Evolutionary conservation across 192 early-diverging fungal species (phyloP).

Genomic region (Linnemannia hyalina): DNA sequence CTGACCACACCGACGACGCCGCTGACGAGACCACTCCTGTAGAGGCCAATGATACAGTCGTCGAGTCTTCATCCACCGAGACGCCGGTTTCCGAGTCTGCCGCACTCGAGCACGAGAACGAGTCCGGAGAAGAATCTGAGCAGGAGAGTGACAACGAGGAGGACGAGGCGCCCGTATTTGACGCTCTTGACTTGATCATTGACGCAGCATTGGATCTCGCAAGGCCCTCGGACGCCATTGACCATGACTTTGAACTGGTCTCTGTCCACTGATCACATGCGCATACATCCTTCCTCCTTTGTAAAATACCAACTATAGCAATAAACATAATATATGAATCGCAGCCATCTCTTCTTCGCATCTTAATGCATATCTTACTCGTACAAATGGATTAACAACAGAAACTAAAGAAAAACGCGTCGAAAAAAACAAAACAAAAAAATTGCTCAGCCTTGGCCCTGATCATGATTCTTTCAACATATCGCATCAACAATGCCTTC

Average conservation of each 20-base stretch:
- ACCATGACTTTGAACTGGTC: conserved; percentile 45
- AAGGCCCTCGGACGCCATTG: conserved; percentile 10
- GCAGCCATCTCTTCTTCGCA: not conserved
- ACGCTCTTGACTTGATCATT: conserved; percentile 38
- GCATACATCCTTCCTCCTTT: not conserved
- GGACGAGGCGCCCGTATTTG: not conserved
- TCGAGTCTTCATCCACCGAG: not conserved
- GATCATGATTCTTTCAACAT: too few species aligned
- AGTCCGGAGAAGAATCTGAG: not conserved
- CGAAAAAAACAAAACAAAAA: too few species aligned
- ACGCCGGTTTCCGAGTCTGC: not conserved
- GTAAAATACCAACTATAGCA: not conserved
- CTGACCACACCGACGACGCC: not conserved
- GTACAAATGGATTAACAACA: too few species aligned
- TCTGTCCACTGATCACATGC: conserved; percentile 9
- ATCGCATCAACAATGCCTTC: too few species aligned
- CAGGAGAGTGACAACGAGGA: not conserved
- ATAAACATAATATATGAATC: not conserved
- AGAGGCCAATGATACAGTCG: not conserved
- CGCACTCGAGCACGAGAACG: not conserved
- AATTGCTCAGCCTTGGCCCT: too few species aligned
- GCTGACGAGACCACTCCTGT: not conserved
- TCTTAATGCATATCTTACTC: too few species aligned
- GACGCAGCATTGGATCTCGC: conserved; percentile 32
- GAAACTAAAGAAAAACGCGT: too few species aligned